Evolutionary conservation across 768 basidiomycete species (phyloP), one percentile per base, ranked within the genome.

Genomic region (Pholiota microspora): DNA sequence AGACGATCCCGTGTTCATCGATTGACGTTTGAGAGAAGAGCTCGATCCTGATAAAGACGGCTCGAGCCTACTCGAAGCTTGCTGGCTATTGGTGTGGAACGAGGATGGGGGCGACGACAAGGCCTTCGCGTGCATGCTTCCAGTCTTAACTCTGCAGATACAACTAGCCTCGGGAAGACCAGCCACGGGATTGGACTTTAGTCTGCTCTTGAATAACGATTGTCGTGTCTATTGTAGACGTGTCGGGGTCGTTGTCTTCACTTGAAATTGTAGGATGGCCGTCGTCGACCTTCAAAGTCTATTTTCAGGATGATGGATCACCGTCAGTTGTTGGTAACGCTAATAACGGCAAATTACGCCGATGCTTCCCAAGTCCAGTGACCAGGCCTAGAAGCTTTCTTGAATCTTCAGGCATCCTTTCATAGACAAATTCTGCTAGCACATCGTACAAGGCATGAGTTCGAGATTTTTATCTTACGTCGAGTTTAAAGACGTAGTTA

Each of bases 1-100:
- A 12, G 57, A 44, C 10, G 57, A 44, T 24, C 47, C 49, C 18
- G 44, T 35, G 44, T 42, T 45, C 27, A 59, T 45, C 9, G 60
- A 59, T 15, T 52, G 56, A 21, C 57, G 57, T 53, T 56, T 58
- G 3, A 31, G 24, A 9, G 45, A 55, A n/a, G 49, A 38, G 4
- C 46, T 40, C 38, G 53, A 16, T 15, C 31, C 45, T 4, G 35
- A 51, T 21, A 31, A 54, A 36, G 54, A 34, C 15, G 59, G 34
- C 44, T 34, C 45, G 7, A 16, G n/a, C 7, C 36, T 21, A 29
- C 28, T 55, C 18, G 53, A 45, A 15, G 47, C 1, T 23, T 24
- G 45, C 16, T 35, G 25, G 25, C 38, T 6, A n/a, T 21, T 59
- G 27, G 16, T 49, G 45, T 40, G 51, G 44, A 45, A 55, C n/a